phyloP scores from a whole-genome alignment of 2,329 filamentous ascomycete species.

The Lachnellula cervina region DNA sequence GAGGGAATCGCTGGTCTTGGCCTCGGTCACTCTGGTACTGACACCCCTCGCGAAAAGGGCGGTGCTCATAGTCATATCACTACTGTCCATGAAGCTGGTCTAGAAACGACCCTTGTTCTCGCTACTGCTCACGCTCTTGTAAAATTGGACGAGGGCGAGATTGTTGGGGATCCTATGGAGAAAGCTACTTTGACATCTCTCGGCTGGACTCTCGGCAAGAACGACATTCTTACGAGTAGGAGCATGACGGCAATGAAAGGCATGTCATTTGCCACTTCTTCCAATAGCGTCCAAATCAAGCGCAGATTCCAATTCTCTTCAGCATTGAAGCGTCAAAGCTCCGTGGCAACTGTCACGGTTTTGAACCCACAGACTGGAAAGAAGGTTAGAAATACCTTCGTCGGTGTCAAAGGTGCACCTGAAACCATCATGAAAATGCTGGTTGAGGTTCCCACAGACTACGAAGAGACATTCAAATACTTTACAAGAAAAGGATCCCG shows the following conservation, averaged over 20 bases:
- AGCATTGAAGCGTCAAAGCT: constrained; percentile 90
- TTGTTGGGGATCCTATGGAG: constrained; percentile 98
- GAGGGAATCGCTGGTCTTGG: constrained; percentile 91
- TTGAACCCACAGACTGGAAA: constrained; percentile 67
- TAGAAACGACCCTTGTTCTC: constrained; percentile 87
- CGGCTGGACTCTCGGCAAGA: constrained; percentile 87
- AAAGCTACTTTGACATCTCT: constrained; percentile 88
- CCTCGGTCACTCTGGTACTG: constrained; percentile 61
- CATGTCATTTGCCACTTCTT: constrained; percentile 43
- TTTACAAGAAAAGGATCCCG: constrained; percentile 94
- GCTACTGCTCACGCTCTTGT: constrained; percentile 94
- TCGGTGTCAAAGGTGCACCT: constrained; percentile 91
- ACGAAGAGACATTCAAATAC: constrained; percentile 98
- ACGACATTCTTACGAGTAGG: constrained; percentile 76
- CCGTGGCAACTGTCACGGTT: constrained; percentile 75
- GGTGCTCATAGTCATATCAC: constrained; percentile 79
- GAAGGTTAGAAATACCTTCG: constrained; percentile 81
- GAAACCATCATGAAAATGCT: constrained; percentile 97
- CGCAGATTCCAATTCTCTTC: constrained; percentile 98
- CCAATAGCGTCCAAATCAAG: constrained; percentile 86
- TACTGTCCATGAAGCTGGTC: constrained; percentile 61
- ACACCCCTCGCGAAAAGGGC: constrained; percentile 64
- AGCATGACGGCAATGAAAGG: constrained; percentile 41
- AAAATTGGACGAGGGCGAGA: constrained; percentile 92
- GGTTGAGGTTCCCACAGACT: constrained; percentile 72